Base-by-base conservation (phyloP, 495 filamentous ascomycete genomes). In the Penicillium tannophilum region DNA sequence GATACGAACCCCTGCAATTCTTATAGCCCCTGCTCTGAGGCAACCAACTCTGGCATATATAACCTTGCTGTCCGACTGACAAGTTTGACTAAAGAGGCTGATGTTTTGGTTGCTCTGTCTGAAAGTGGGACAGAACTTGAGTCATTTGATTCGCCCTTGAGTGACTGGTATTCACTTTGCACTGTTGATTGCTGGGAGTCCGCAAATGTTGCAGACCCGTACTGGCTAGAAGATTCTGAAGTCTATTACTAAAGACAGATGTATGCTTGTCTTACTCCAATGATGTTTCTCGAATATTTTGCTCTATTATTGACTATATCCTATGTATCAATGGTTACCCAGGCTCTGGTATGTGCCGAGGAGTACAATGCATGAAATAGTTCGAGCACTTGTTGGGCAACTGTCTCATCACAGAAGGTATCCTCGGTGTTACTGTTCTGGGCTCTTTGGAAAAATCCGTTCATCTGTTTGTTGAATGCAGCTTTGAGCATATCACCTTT, bases 221-320 rank as follows among this genome's bases (percentile, higher is more conserved):
- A 47, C 10, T 47, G 44, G 44, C 44, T 47, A 5, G 12, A 5
- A 6, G 0, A 24, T 16, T 47, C 44, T 5, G 44, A 47, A 8
- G 23, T 26, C 7, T 47, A 47, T 26, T 47, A 41, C 33, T 36
- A 36, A 14, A 36, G 26, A 20, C 56, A 19, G 46, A 59, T 61
- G 39, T 55, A 64, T 20, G 46, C 58, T 36, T 59, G 56, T 1
- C 19, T 55, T 10, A 61, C 16, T 26, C 54, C 28, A 28, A 7
- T 28, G 28, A 7, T 3, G 1, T 5, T 28, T 28, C 2, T 28
- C 4, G 1, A 28, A 28, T 28, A 28, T 5, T 3, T 5, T 28
- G 7, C 14, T 36, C 9, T 3, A 14, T 36, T 36, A 1, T 12
- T 2, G 12, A 11, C 10, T 36, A 12, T 36, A 14, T 36, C 10